Evolutionary conservation across 2,329 filamentous ascomycete species (phyloP), one percentile per base, ranked within the genome.

Genomic region (Dothiorella sarmentorum): DNA sequence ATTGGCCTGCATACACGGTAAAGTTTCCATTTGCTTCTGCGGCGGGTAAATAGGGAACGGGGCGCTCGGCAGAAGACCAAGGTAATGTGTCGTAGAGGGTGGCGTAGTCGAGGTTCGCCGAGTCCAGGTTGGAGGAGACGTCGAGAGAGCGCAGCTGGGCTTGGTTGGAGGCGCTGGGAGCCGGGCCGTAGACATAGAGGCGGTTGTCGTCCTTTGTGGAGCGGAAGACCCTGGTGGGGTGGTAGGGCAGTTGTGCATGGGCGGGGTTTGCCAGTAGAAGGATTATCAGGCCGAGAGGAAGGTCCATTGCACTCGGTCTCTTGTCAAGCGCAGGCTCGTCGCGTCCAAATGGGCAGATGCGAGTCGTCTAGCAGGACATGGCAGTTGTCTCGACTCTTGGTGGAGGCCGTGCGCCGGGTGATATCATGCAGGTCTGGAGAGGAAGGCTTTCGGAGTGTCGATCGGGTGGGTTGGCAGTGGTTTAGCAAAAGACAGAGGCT

Each of bases 1-100:
- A 97, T 63, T 87, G 80, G 2, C 93, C 92, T 0, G 86, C 80
- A 58, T 91, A 88, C 1, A 94, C 85, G 2, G 85, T 82, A 26
- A 97, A 80, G 10, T 86, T 83, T 15, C 90, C 90, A 66, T 84
- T 80, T 42, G 81, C 75, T 45, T 88, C 84, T 29, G 91, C 78
- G 0, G 86, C 78, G 0, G 91, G 85, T 6, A 85, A 80, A 66
- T 91, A 94, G 88, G 79, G 10, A 78, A 80, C 4, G 75, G 76
- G 35, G 73, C 73, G 27, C 76, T n/a, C 70, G 29, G 73, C 69
- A 38, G 75, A 74, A 31, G 88, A 72, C 66, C 94, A 94, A 0
- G 85, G 89, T 24, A 89, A 77, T 22, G 74, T 74, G 5, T 76
- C 72, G 2, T 83, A 80, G 2, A 90, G 72, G 1, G 75, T 82